Evolutionary conservation across 2,329 filamentous ascomycete species (phyloP).

Genomic region (Aspergillus novofumigatus): DNA sequence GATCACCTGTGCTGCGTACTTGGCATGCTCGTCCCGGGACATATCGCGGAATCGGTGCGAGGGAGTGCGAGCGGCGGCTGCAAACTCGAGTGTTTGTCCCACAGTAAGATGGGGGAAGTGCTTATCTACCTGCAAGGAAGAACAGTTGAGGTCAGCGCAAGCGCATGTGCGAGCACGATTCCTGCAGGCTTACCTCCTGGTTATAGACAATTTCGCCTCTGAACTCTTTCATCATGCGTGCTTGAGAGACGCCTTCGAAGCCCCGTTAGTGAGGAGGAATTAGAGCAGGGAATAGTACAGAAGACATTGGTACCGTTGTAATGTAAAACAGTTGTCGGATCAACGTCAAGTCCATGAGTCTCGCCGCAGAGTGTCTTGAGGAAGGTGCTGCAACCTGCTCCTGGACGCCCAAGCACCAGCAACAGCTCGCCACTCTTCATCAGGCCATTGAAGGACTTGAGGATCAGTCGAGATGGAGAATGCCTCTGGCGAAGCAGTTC

Average conservation of each 20-base stretch:
- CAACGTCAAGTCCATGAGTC: constrained; percentile 70
- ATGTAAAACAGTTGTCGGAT: constrained; percentile 67
- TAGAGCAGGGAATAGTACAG: neutral
- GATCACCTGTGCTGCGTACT: constrained; percentile 40
- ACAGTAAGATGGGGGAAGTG: constrained; percentile 63
- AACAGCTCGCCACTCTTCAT: constrained; percentile 51
- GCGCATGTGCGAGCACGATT: neutral
- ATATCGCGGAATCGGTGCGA: constrained; percentile 21
- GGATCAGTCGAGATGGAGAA: constrained; percentile 53
- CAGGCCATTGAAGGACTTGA: constrained; percentile 57
- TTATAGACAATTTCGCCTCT: constrained; percentile 37
- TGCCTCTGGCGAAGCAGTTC: constrained; percentile 35
- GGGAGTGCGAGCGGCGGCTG: constrained; percentile 59
- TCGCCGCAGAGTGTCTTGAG: constrained; percentile 79
- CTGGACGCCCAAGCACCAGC: constrained; percentile 47
- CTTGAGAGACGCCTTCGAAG: constrained; percentile 58
- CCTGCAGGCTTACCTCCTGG: constrained; percentile 39
- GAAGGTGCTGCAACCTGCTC: constrained; percentile 65
- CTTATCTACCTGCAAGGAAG: constrained; percentile 54
- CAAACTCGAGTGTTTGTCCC: constrained; percentile 72
- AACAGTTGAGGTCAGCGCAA: neutral
- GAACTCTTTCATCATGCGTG: constrained; percentile 32
- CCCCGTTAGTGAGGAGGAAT: constrained; percentile 55
- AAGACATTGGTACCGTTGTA: constrained; percentile 58
- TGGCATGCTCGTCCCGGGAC: constrained; percentile 34